Conservation (phyloP, 73 alveolate species). For the Tetrahymena borealis region DNA sequence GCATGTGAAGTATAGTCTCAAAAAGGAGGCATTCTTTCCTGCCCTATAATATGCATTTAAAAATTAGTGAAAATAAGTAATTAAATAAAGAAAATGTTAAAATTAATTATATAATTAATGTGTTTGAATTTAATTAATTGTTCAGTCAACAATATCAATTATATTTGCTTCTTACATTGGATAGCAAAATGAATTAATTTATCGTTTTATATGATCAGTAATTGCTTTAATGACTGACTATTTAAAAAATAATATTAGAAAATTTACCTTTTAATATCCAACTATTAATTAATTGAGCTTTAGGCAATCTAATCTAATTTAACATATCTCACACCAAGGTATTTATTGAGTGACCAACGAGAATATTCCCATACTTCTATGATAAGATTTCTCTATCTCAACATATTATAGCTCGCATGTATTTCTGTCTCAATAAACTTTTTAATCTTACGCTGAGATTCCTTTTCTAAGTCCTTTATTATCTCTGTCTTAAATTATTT, state of each 20-base stretch:
- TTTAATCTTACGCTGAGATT: constrained; percentile 7
- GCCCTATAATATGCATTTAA: too few relatives aligned
- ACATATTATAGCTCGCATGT: constrained; percentile 31
- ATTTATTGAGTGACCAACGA: constrained; percentile 11
- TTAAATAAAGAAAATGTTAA: too few relatives aligned
- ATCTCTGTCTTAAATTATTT: neutral
- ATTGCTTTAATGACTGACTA: too few relatives aligned
- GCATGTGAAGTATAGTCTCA: constrained; percentile 17
- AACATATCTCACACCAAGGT: constrained; percentile 16
- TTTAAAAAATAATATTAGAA: too few relatives aligned
- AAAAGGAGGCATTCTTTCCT: constrained; percentile 26
- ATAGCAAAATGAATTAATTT: too few relatives aligned
- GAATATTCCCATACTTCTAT: constrained; percentile 45
- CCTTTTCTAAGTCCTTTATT: neutral
- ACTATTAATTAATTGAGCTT: constrained; percentile 14
- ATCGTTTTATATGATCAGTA: too few relatives aligned
- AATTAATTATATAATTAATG: too few relatives aligned
- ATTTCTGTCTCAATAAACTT: constrained; percentile 28
- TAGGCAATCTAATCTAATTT: constrained; percentile 12
- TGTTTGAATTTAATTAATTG: too few relatives aligned
- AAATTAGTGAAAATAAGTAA: too few relatives aligned
- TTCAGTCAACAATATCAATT: too few relatives aligned
- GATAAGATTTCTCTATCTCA: constrained; percentile 10
- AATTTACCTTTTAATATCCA: constrained; percentile 25
- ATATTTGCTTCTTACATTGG: too few relatives aligned